Conservation (phyloP, 2,329 filamentous ascomycete genomes). For the Curvularia eragrostidis region DNA sequence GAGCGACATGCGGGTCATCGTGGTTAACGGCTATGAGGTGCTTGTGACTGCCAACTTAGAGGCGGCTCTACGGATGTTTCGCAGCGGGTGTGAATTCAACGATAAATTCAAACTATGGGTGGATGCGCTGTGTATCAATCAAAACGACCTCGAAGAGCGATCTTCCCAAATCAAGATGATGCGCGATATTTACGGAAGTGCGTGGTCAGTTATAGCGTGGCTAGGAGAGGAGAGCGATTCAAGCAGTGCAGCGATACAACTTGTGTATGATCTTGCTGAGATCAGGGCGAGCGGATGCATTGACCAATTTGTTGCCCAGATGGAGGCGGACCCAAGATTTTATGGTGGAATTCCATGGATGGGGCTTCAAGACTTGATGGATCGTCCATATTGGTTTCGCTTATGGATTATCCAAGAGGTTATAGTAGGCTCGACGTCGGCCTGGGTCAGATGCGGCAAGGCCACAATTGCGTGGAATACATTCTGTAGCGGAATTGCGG, state of each 20-base stretch:
- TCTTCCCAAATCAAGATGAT: constrained; percentile 1
- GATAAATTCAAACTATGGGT: not conserved
- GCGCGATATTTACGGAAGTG: constrained; percentile 1
- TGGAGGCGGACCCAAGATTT: not conserved
- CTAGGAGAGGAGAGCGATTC: not conserved
- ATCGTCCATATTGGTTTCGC: not conserved
- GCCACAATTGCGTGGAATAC: not conserved
- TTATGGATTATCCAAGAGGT: constrained; percentile 4
- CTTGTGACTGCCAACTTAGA: not conserved
- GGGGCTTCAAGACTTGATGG: not conserved
- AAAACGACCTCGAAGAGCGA: not conserved
- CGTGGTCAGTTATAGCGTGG: constrained; percentile 1
- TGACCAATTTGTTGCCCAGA: not conserved
- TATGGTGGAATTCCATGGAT: not conserved
- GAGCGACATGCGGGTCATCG: not conserved
- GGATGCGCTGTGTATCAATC: constrained; percentile 2
- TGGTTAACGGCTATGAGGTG: not conserved
- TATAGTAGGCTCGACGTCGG: not conserved
- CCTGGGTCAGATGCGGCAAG: not conserved
- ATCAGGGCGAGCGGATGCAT: not conserved
- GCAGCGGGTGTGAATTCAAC: not conserved
- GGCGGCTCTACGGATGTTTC: not conserved
- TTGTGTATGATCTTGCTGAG: not conserved
- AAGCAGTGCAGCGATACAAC: not conserved
- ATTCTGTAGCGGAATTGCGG: not conserved